Base-by-base conservation (phyloP, 176 grass and related monocot genomes). In the Elaeis guineensis region DNA sequence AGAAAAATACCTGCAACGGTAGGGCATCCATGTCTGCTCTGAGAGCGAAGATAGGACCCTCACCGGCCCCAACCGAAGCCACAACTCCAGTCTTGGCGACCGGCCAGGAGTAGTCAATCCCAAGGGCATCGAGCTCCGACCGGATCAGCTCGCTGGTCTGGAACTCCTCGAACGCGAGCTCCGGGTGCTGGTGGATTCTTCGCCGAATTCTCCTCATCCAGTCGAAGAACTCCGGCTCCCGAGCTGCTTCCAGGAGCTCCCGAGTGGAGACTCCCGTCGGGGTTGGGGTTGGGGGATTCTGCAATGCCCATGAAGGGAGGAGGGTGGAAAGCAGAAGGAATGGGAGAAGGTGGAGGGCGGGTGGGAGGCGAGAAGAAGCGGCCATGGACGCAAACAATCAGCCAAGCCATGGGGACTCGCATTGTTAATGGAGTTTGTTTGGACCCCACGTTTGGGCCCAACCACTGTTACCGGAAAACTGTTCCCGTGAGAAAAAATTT, bases 1-100 rank as follows among this genome's bases (percentile, higher is more conserved):
- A 30, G 4, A 44, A 15, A 16, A 21, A 3, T 61, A 72, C 90
- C 86, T 95, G 83, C 61, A 90, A 74, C 21, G 90, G 86, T 6
- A 95, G 83, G 5, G 90, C 86, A 63, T 90, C 90, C 90, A 95
- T 95, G 80, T 95, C 90, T 1, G 90, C 86, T 7, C 90, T 58
- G 59, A 95, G 86, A 15, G 80, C 83, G 51, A 95, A 90, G 50
- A 89, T 55, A 0, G 79, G 86, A 2, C 76, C 77, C 2, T 48
- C 21, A 58, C 35, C 85, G 17, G 9, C 74, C 0, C 32, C 20
- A 9, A 86, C 63, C 19, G 74, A 70, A 32, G 77, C 86, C 5
- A 90, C 74, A 61, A 90, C 67, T 51, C 86, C 90, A 2, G 90
- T 90, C 48, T 19, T 50, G n/a, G 86, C 77, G 51, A 90, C 67